Base-by-base conservation (phyloP, 1,284 basidiomycete species). In the Veloboletus limbatus region DNA sequence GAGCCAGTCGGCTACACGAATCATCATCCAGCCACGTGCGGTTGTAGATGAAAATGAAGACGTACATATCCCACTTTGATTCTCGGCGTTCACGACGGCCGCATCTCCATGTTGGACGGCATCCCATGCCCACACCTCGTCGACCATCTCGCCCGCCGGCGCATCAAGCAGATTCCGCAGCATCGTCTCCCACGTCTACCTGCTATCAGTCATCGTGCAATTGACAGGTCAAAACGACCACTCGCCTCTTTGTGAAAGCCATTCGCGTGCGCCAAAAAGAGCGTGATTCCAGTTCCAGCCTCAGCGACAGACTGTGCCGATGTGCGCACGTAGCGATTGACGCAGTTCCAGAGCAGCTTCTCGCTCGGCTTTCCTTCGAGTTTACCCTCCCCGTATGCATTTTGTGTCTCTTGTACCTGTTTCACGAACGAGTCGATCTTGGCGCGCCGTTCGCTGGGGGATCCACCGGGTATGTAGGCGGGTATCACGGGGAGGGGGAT, bases 81-180 rank as follows among this genome's bases (percentile, higher is more conserved):
- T 67, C 0, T 70, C 65, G 0, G 67, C 70, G 52, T 92, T 94
- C 42, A 92, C 48, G 17, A 86, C 64, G 1, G 74, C 81, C 13
- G 85, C 77, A 47, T 91, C 89, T 0, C 88, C 90, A 47, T 92
- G 88, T 51, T 90, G 82, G 3, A 82, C 74, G 32, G 83, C 76
- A 54, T 94, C 92, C 68, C 88, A 79, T 1, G 78, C 66, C 88
- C 88, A 93, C 13, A 92, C 73, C 60, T 94, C 90, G 55, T 87
- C 81, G 14, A 94, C 64, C 38, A 51, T 37, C 61, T 48, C 26
- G 22, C 49, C 35, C 43, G 47, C 18, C 55, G 69, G 59, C 1
- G 67, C 69, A 17, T 69, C 62, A 0, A 83, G 62, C 20, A 90
- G 59, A 28, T 70, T 55, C 0, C 67, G 64, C 0, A 92, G 51